Percentiles rank a stretch among this genome's conserved stretches.
Conservation (phyloP, 2,329 filamentous ascomycete species). For the Amylocarpus encephaloides region DNA sequence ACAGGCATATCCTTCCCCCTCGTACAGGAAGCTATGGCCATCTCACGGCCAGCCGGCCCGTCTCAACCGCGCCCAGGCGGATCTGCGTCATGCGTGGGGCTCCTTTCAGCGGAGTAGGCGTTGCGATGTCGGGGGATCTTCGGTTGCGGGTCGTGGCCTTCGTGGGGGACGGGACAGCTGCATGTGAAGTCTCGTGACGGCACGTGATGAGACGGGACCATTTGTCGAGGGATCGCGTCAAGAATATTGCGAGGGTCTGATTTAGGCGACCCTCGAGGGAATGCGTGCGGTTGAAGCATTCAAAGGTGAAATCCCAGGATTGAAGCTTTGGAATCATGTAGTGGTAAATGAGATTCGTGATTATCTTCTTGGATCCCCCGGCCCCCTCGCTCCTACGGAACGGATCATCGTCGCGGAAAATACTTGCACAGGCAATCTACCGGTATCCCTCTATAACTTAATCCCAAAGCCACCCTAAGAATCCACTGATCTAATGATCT, state of each 20-base stretch:
- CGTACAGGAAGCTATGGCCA: too few relatives aligned
- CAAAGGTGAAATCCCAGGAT: neutral
- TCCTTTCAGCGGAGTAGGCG: neutral
- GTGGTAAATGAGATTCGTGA: too few relatives aligned
- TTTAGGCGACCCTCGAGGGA: too few relatives aligned
- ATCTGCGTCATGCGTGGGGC: too few relatives aligned
- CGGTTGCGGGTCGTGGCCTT: neutral
- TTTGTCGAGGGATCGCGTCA: neutral
- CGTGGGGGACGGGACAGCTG: neutral
- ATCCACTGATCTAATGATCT: neutral
- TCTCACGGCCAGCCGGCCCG: neutral
- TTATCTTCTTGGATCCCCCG: too few relatives aligned
- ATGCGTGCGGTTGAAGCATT: too few relatives aligned
- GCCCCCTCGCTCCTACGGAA: neutral
- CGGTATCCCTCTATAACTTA: neutral
- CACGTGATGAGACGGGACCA: too few relatives aligned
- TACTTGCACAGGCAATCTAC: neutral
- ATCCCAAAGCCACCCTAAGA: neutral
- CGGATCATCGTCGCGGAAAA: neutral
- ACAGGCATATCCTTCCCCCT: neutral
- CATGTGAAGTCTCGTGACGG: too few relatives aligned
- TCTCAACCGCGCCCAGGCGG: neutral
- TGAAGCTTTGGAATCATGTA: neutral
- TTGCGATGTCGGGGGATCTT: conserved; percentile 1
- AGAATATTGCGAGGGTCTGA: too few relatives aligned